Evolutionary conservation across 805 yeast genomes (phyloP), one percentile per base, ranked within the genome.

Genomic region (Cyberlindnera lachancei): DNA sequence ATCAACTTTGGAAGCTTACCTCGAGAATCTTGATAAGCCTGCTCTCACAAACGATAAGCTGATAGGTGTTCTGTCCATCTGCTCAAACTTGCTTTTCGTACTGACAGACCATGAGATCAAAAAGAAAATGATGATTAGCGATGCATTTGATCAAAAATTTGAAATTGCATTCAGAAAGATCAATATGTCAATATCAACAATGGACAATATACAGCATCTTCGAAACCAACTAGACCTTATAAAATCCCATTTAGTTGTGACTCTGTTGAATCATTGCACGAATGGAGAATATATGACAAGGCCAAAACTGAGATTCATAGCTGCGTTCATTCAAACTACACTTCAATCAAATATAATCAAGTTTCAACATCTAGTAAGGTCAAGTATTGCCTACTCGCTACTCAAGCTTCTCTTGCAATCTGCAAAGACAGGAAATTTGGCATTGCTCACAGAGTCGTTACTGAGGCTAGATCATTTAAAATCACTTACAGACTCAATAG

Each of bases 161-260:
- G 53, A 50, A 23, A 35, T 50, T 2, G 48, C 41, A 4, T 30
- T 45, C 0, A 42, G 55, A 36, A 50, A 39, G 18, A 36, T 50
- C 4, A 50, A 48, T 22, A 42, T 34, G 21, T 34, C 44, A 2
- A 20, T 50, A n/a, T 14, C 40, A 1, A 35, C 34, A 17, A 12
- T 40, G 2, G 30, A 29, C n/a, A 23, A 16, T n/a, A 27, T 16
- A 21, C 30, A 18, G 30, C 29, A 23, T 25, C 17, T 12, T 18
- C n/a, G n/a, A n/a, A 26, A 35, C 10, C 20, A 29, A 4, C 15
- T 49, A 10, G 52, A 48, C 17, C 18, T 23, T 5, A 40, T 51
- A 25, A 42, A 39, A 25, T 41, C 56, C 2, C 43, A 47, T 14
- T 34, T 51, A 41, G 25, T 46, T 14, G 38, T 41, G 23, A 35